A percentile compares a stretch with the other conserved stretches of the same genome.
Conservation (phyloP, 768 basidiomycete genomes). For the Podaxis sp. region DNA sequence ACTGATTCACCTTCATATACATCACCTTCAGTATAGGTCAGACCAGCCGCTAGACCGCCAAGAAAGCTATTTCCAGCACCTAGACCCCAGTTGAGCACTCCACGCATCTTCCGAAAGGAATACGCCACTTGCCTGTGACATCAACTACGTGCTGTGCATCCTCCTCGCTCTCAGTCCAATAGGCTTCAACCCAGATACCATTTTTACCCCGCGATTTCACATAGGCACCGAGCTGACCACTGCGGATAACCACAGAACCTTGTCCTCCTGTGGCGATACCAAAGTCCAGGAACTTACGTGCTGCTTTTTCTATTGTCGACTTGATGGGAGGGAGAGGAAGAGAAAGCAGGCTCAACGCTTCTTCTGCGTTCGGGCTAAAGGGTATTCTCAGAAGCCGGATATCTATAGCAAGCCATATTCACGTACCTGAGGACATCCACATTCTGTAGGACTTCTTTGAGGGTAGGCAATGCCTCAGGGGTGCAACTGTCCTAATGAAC, state of each 20-base stretch:
- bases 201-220: slow-evolving; percentile 39
- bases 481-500: slow-evolving; percentile 65
- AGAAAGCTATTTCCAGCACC: slow-evolving; percentile 92
- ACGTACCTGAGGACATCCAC: slow-evolving; percentile 69
- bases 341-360: slow-evolving; percentile 70
- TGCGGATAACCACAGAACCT: slow-evolving; percentile 72
- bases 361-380: slow-evolving; percentile 80
- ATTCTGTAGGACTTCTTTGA: slow-evolving; percentile 54
- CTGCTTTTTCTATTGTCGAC: slow-evolving; percentile 63
- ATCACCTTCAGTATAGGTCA: slow-evolving; percentile 53
- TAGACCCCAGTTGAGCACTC: slow-evolving; percentile 23
- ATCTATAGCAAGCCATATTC: background rate
- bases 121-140: slow-evolving; percentile 62
- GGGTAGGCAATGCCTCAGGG: slow-evolving; percentile 73
- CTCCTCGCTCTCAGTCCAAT: slow-evolving; percentile 47
- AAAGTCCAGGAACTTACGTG: slow-evolving; percentile 55
- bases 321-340: slow-evolving; percentile 46
- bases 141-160: slow-evolving; percentile 60
- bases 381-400: background rate
- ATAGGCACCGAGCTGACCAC: slow-evolving; percentile 72
- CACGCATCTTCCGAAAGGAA: background rate
- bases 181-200: slow-evolving; percentile 70
- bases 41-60: slow-evolving; percentile 78
- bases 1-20: slow-evolving; percentile 58
- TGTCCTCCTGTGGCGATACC: slow-evolving; percentile 48